phyloP scores from a whole-genome alignment of 148 eudicot species.

The Gaultheria prostrata region DNA sequence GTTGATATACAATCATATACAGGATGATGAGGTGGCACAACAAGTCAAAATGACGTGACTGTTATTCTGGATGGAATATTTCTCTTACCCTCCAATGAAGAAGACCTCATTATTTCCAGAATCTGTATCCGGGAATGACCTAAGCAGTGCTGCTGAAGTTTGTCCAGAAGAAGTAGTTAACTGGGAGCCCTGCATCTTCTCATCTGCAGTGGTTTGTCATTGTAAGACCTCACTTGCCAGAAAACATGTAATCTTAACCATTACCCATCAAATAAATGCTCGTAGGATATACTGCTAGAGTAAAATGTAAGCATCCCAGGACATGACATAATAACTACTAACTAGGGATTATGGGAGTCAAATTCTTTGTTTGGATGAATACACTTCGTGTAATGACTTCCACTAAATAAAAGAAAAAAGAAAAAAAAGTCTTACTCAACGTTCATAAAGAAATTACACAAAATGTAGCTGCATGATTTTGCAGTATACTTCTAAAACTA shows the following conservation, averaged over 20 bases:
- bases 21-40: no score
- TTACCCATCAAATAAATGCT: slow-evolving; percentile 13
- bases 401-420: slow-evolving; percentile 18
- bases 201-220: slow-evolving; percentile 72
- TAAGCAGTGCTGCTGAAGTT: slow-evolving; percentile 19
- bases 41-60: neutral
- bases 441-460: slow-evolving; percentile 19
- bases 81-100: slow-evolving; percentile 75
- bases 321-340: slow-evolving; percentile 6
- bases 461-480: slow-evolving; percentile 9
- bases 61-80: slow-evolving; percentile 6
- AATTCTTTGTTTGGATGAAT: neutral
- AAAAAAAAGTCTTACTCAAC: slow-evolving; percentile 22
- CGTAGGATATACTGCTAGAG: slow-evolving; percentile 13
- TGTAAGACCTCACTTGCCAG: slow-evolving; percentile 33
- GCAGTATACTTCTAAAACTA: slow-evolving; percentile 42
- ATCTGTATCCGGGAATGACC: slow-evolving; percentile 21
- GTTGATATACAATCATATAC: no score
- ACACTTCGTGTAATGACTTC: slow-evolving; percentile 11
- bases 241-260: slow-evolving; percentile 18
- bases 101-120: slow-evolving; percentile 34
- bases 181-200: slow-evolving; percentile 57
- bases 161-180: slow-evolving; percentile 32
- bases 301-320: neutral
- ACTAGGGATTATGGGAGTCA: neutral